Percentiles rank a stretch among this genome's conserved stretches.
Evolutionary conservation across 768 basidiomycete species (phyloP).

Genomic region (Psilocybe azurescens): DNA sequence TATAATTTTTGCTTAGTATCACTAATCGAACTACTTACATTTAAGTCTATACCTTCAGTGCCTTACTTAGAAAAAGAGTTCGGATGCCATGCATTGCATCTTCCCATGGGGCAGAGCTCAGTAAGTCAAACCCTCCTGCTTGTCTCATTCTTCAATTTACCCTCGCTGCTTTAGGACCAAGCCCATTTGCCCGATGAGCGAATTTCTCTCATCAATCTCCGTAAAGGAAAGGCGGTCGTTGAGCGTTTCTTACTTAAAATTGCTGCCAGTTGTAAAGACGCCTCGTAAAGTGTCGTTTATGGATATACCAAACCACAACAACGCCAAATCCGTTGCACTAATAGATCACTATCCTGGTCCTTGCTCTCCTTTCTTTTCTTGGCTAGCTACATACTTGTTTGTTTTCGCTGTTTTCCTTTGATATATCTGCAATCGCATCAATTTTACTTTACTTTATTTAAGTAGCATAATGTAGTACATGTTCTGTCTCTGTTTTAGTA

Average conservation of each 20-base stretch:
- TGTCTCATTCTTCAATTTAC: slow-evolving; percentile 8
- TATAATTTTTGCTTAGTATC: not conserved
- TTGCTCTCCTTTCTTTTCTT: no score
- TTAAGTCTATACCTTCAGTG: slow-evolving; percentile 90
- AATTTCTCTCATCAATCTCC: slow-evolving; percentile 83
- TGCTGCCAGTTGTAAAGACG: slow-evolving; percentile 32
- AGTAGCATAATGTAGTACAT: no score
- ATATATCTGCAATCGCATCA: no score
- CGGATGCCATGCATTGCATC: slow-evolving; percentile 85
- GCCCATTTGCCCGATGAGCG: slow-evolving; percentile 95
- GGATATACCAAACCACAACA: not conserved
- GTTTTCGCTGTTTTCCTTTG: no score
- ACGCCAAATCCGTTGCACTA: no score
- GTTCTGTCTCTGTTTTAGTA: no score
- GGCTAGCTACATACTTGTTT: no score
- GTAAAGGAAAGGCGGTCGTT: slow-evolving; percentile 76
- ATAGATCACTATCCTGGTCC: no score
- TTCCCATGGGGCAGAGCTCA: slow-evolving; percentile 93
- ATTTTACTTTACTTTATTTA: no score
- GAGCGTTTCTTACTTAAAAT: slow-evolving; percentile 73
- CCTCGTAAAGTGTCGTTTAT: not conserved
- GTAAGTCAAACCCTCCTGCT: slow-evolving; percentile 45
- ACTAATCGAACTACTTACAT: slow-evolving; percentile 1
- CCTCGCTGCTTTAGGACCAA: slow-evolving; percentile 62
- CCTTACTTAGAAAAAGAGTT: slow-evolving; percentile 95